These are phyloP conservation scores for Meredithiella fracta DNA, from an alignment of 2,329 filamentous ascomycete species.

Conservation along the genomic window DNA sequence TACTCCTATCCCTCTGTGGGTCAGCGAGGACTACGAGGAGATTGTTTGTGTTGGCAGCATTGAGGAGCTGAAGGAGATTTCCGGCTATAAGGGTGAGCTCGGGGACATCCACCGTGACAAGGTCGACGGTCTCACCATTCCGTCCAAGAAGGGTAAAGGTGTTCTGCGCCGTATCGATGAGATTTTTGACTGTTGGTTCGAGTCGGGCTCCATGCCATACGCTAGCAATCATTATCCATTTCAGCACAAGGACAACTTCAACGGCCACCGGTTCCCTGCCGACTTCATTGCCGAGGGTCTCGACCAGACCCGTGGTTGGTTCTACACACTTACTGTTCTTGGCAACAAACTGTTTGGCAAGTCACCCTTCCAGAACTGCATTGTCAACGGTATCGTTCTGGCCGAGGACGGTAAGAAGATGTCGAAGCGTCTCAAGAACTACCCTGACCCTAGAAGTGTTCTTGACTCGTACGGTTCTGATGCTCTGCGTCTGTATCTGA, in stretches of 20 bases:
- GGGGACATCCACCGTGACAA: constrained; percentile 18
- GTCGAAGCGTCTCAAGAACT: constrained; percentile 20
- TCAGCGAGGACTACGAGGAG: constrained; percentile 19
- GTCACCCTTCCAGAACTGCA: constrained; percentile 19
- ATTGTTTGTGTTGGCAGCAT: constrained; percentile 18
- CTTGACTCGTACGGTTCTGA: constrained; percentile 18
- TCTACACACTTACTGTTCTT: constrained; percentile 19
- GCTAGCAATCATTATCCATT: constrained; percentile 19
- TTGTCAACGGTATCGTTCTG: constrained; percentile 19
- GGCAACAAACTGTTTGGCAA: constrained; percentile 18
- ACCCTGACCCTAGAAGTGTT: constrained; percentile 17
- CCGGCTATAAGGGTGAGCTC: constrained; percentile 17
- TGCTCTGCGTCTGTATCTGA: constrained; percentile 19
- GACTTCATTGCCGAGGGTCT: constrained; percentile 20
- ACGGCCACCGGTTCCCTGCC: constrained; percentile 17
- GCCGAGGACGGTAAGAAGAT: constrained; percentile 20
- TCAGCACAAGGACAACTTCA: constrained; percentile 17
- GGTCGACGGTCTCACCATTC: constrained; percentile 19
- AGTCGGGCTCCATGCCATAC: constrained; percentile 19
- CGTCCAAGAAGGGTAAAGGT: constrained; percentile 18
- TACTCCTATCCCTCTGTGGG: constrained; percentile 19
- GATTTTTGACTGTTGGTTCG: constrained; percentile 20
- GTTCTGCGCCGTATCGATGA: constrained; percentile 18
- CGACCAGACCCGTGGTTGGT: constrained; percentile 20
- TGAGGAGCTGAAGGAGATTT: constrained; percentile 17